These are phyloP conservation scores for Penicillium sp. DNA, from an alignment of 2,329 filamentous ascomycete genomes.

Conservation along the genomic window DNA sequence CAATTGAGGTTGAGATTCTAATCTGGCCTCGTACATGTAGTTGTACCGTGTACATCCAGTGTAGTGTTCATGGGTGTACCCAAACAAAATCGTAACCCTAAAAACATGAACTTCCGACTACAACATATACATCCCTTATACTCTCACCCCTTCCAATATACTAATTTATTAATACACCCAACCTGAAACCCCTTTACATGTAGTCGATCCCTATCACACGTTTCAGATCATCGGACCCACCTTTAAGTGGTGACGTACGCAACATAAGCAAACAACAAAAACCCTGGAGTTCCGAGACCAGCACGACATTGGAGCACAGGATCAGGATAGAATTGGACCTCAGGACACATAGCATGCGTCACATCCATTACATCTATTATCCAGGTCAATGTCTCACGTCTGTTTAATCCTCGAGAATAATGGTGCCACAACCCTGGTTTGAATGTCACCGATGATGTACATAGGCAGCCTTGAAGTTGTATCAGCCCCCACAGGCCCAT, in stretches of 20 bases:
- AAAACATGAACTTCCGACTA: neutral
- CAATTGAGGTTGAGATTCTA: constrained; percentile 19
- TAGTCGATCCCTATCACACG: neutral
- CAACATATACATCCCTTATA: neutral
- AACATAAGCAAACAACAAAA: neutral
- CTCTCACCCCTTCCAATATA: neutral
- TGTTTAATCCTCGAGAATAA: constrained; percentile 5
- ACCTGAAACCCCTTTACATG: neutral
- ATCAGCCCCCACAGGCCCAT: constrained; percentile 13
- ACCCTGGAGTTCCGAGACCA: neutral
- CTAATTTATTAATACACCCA: neutral
- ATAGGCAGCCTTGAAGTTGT: constrained; percentile 2
- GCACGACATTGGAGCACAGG: neutral
- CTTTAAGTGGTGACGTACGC: constrained; percentile 1
- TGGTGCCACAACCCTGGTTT: constrained; percentile 4
- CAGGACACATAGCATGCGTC: neutral
- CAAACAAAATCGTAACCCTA: neutral
- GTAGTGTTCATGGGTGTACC: neutral
- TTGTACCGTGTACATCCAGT: neutral
- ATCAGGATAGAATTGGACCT: neutral
- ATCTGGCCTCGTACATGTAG: constrained; percentile 3
- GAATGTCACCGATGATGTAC: neutral
- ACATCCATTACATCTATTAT: neutral
- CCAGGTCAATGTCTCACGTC: neutral
- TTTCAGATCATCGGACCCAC: constrained; percentile 18